Percentiles rank a stretch among this genome's conserved stretches.
These are phyloP conservation scores for Conringia planisiliqua DNA, from an alignment of 345 rosid species.

Conservation along the genomic window DNA sequence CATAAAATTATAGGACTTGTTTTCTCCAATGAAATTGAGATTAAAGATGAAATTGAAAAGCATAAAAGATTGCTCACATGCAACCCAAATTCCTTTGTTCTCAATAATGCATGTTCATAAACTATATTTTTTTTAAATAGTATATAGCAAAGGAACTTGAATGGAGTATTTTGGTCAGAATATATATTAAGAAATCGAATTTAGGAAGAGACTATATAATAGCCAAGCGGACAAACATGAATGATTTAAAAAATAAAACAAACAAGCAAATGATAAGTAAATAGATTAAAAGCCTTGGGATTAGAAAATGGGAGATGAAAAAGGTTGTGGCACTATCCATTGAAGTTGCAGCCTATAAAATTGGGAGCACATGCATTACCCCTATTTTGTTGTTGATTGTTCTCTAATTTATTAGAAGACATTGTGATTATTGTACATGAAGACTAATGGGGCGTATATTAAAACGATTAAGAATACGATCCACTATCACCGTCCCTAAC, in stretches of 20 bases:
- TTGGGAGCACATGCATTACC: conserved; percentile 30
- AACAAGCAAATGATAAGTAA: not conserved
- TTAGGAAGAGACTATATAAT: conserved; percentile 5
- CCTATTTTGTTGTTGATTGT: conserved; percentile 9
- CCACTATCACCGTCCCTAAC: conserved; percentile 34
- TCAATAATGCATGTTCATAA: conserved; percentile 28
- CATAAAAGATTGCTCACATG: conserved; percentile 38
- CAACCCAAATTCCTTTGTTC: conserved; percentile 36
- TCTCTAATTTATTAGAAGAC: conserved; percentile 4
- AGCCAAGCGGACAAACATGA: not conserved
- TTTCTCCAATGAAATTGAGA: conserved; percentile 25
- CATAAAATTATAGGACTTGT: conserved; percentile 32
- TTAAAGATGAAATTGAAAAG: conserved; percentile 29
- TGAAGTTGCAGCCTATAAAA: conserved; percentile 27
- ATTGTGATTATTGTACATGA: conserved; percentile 28
- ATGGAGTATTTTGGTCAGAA: conserved; percentile 20
- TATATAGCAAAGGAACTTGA: not conserved
- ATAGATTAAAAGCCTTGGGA: conserved; percentile 19
- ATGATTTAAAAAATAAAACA: not conserved
- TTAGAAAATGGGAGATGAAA: conserved; percentile 1
- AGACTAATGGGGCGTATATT: conserved; percentile 23
- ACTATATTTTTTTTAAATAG: not conserved
- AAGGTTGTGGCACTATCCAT: conserved; percentile 15
- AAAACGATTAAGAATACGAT: conserved; percentile 19
- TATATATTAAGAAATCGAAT: conserved; percentile 3